Evolutionary conservation across 2,329 filamentous ascomycete genomes (phyloP), one percentile per base, ranked within the genome.

Genomic region (Arachnomyces sp.): DNA sequence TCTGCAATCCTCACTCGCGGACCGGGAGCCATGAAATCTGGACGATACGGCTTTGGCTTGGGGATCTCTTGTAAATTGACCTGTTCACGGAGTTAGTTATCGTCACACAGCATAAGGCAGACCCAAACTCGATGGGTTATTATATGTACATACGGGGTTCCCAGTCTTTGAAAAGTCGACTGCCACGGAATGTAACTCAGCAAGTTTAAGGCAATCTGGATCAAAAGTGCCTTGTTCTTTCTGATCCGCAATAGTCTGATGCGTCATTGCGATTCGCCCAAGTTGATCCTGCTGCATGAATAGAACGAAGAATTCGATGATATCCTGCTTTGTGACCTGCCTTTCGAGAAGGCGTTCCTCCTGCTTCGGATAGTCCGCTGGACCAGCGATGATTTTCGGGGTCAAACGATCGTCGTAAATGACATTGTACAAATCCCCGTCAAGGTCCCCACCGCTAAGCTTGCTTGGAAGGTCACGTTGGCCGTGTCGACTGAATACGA

Each of bases 141-240:
- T n/a, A 65, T 61, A 25, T 71, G 62, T 33, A 44, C 50, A 28
- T 45, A 73, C 69, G 4, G 69, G 62, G 20, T 81, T 76, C 0
- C 85, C 84, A 0, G 81, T 84, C 59, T 87, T 86, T 2, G 81
- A 84, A 50, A 83, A 87, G 56, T 87, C 82, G 0, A 87, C 82
- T 0, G 81, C 82, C 0, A 72, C 79, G 0, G 82, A 87, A 48
- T 83, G 78, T 53, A 87, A 60, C 45, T 69, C 67, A 0, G 82
- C 81, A 12, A 86, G 65, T 1, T 51, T 56, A 17, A 66, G 44
- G 42, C 81, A 85, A 3, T 72, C 60, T 0, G 35, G 13, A 39
- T 79, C 61, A 1, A 63, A 46, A 0, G 77, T 81, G 0, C 82
- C 82, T 0, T 51, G 17, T 0, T 49, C 29, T 16, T 60, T 57